Percentiles rank a stretch among this genome's conserved stretches.
Conservation (phyloP, 805 yeast genomes). For the Yarrowia sp. region DNA sequence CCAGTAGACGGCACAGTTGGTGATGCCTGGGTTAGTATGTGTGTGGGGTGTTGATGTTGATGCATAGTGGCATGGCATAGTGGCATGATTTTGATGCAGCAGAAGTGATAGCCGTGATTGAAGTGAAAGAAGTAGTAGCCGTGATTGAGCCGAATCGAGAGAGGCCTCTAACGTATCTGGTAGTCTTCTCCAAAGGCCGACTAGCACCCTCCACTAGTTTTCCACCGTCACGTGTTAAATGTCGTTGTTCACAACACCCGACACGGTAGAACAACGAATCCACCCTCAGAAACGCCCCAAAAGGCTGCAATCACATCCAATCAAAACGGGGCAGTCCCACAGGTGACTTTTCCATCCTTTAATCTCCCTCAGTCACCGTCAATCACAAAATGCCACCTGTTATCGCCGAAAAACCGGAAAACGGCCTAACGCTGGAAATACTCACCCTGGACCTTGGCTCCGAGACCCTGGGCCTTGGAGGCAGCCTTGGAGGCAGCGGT, state of each 20-base stretch:
- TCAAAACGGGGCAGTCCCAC: background rate
- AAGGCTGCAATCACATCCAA: conserved; percentile 5
- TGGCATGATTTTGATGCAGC: background rate
- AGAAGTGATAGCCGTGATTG: no score
- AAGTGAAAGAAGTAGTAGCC: no score
- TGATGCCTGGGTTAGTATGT: conserved; percentile 44
- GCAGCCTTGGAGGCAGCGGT: conserved; percentile 39
- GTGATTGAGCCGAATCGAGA: no score
- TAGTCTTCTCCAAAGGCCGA: no score
- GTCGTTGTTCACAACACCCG: background rate
- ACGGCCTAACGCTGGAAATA: conserved; percentile 1
- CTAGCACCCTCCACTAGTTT: no score
- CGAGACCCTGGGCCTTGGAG: conserved; percentile 38
- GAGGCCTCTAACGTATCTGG: no score
- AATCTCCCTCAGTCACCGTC: background rate
- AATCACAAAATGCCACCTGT: background rate
- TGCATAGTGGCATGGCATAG: background rate
- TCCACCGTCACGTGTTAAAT: background rate
- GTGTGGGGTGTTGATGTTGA: background rate
- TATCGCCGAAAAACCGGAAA: conserved; percentile 23
- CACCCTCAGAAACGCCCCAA: background rate
- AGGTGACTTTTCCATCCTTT: background rate
- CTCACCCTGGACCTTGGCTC: conserved; percentile 39
- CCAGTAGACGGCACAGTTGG: conserved; percentile 79
- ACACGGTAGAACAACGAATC: background rate